Evolutionary conservation across 768 basidiomycete genomes (phyloP), one percentile per base, ranked within the genome.

Genomic region (Crassisporium funariophilum): DNA sequence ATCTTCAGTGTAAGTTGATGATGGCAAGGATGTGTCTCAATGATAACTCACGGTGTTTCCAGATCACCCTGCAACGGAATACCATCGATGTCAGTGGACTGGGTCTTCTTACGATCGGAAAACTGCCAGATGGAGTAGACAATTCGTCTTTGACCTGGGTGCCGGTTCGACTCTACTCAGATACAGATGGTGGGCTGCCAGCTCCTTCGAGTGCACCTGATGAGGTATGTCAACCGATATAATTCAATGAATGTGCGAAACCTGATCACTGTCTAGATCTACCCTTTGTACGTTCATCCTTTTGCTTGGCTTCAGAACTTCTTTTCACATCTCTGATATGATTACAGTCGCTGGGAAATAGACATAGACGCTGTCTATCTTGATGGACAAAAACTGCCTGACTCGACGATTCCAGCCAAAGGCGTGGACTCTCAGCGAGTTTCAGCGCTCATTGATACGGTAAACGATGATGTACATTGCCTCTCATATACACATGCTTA

Each of bases 401-500:
- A 75, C 12, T 85, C 84, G 5, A 69, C 69, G 1, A 73, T 85
- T 39, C 69, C 78, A 9, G 57, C 70, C 0, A 46, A 50, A 11
- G 69, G 61, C 38, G 67, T 72, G 8, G 56, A 65, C 41, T 56
- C 67, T 1, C 55, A 49, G 3, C 54, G 64, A 11, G 68, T 81
- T 15, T 82, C 84, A 0, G 84, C 82, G 0, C 67, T 88, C 36
- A 71, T 88, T 23, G 86, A 88, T 55, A 85, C 86, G 11, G 85
- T 85, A 50, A 22, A 65, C 56, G 25, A 55, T 50, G 19, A 11
- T 29, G 29, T 17, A 31, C 21, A 19, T 10, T 36, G 6, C 25
- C 23, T 12, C 13, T n/a, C 11, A 27, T 23, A 13, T 39, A 19
- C 24, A 31, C 10, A 38, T 8, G 15, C 17, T 21, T 15, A 42